Conservation (phyloP, 179 eudicot species). For the Spergularia azorica region DNA sequence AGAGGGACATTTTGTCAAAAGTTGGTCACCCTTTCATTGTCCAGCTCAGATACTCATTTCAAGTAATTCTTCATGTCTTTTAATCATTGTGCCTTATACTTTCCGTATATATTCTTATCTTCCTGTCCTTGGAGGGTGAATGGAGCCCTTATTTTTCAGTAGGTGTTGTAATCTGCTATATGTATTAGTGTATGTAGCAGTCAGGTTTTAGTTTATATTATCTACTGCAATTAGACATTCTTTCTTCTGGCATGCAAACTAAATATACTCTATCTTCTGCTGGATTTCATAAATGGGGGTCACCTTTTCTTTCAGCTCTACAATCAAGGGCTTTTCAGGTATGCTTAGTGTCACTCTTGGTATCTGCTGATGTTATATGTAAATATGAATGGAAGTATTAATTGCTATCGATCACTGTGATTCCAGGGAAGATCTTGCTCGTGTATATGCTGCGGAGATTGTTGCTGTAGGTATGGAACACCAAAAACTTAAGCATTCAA, state of each 20-base stretch:
- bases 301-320: slow-evolving; percentile 92
- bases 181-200: not conserved
- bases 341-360: not conserved
- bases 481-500: no score
- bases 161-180: not conserved
- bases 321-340: slow-evolving; percentile 91
- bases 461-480: no score
- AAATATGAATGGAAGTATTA: slow-evolving; percentile 8
- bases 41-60: slow-evolving; percentile 92
- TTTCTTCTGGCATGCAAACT: slow-evolving; percentile 52
- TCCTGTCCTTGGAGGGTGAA: not conserved
- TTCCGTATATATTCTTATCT: no score
- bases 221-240: slow-evolving; percentile 15
- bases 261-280: slow-evolving; percentile 86
- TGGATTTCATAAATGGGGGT: slow-evolving; percentile 90
- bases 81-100: not conserved
- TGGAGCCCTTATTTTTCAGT: not conserved
- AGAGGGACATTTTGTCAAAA: slow-evolving; percentile 86
- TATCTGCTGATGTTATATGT: not conserved
- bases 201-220: slow-evolving; percentile 4
- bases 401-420: slow-evolving; percentile 13
- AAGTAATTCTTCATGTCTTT: slow-evolving; percentile 41
- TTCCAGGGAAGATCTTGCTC: slow-evolving; percentile 62
- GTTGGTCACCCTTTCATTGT: slow-evolving; percentile 84
- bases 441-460: no score